A percentile compares a stretch with the other conserved stretches of the same genome.
phyloP scores from a whole-genome alignment of 1,284 basidiomycete species.

The Puccinia hordei region DNA sequence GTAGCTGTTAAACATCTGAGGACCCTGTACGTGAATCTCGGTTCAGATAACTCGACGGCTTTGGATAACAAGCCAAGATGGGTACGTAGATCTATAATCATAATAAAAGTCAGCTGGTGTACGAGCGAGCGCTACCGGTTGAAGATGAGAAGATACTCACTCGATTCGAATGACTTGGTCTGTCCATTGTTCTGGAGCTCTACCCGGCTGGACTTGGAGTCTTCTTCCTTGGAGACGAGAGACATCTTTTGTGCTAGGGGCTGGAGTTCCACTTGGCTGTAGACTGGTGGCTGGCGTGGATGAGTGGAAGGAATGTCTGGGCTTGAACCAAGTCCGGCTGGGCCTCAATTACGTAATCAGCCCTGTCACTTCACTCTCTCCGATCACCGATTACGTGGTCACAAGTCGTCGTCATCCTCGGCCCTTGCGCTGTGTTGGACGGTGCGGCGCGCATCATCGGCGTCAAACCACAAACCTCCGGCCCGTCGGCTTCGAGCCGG shows the following conservation, averaged over 20 bases:
- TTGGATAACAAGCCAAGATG: conserved; percentile 84
- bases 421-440: not conserved
- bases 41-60: conserved; percentile 85
- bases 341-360: conserved; percentile 7
- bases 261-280: not conserved
- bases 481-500: too few relatives aligned
- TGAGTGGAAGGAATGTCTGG: not conserved
- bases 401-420: not conserved
- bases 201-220: not conserved
- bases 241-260: not conserved
- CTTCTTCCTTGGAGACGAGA: not conserved
- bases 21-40: conserved; percentile 87
- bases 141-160: not conserved
- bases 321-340: not conserved
- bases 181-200: conserved; percentile 7
- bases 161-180: conserved; percentile 31
- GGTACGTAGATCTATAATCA: conserved; percentile 65
- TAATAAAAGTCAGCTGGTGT: not conserved
- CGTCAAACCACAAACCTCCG: too few relatives aligned
- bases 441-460: not conserved
- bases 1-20: conserved; percentile 78
- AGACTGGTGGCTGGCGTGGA: too few relatives aligned
- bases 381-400: not conserved
- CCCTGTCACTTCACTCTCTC: too few relatives aligned
- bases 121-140: not conserved